A percentile compares a stretch with the other conserved stretches of the same genome.
Conservation (phyloP, 176 grass and related monocot genomes). For the Carex cristatella region DNA sequence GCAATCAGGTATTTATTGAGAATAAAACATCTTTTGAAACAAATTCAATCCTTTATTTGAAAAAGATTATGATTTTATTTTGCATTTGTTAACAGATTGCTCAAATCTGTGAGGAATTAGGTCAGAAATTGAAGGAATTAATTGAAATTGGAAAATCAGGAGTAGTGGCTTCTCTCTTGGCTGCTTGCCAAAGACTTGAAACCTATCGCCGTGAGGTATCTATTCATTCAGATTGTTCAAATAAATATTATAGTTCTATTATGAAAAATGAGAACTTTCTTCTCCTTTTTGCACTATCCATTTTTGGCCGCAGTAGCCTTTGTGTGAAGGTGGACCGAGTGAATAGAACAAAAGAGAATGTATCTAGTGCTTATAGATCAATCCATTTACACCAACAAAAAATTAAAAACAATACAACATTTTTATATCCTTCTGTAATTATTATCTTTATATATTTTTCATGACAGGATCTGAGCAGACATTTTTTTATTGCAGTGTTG, state of each 20-base stretch:
- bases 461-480: constrained; percentile 7
- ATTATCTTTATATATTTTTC: constrained; percentile 3
- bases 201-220: constrained; percentile 63
- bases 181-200: constrained; percentile 59
- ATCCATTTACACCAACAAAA: not conserved
- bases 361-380: not conserved
- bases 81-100: constrained; percentile 46
- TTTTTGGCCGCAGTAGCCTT: not conserved
- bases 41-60: constrained; percentile 19
- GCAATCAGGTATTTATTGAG: constrained; percentile 50
- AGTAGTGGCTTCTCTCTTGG: constrained; percentile 78
- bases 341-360: not conserved
- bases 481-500: constrained; percentile 53
- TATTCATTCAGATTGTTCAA: constrained; percentile 14
- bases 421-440: not conserved
- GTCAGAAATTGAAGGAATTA: constrained; percentile 72
- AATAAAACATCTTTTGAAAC: not conserved
- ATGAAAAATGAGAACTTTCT: not conserved
- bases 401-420: not conserved
- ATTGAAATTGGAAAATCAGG: constrained; percentile 74
- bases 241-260: constrained; percentile 18
- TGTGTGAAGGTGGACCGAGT: not conserved
- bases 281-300: not conserved
- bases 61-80: constrained; percentile 13
- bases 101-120: constrained; percentile 85